Evolutionary conservation across 306 rosid species (phyloP).

Genomic region (Cucurbita pepo): DNA sequence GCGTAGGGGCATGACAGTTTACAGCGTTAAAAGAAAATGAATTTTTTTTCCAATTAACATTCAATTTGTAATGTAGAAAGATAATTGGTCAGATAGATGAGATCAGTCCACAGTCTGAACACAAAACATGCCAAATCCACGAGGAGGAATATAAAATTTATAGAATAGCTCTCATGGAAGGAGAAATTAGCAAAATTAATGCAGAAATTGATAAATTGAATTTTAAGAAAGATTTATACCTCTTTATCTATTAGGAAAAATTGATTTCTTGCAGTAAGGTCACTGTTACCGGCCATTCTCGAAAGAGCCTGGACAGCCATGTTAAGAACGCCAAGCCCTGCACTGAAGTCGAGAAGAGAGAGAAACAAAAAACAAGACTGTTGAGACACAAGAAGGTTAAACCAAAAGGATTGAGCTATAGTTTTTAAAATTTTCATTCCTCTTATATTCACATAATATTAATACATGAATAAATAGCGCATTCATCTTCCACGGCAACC

Average conservation of each 20-base stretch:
- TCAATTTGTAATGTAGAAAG: background rate
- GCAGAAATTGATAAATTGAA: background rate
- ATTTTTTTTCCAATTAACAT: background rate
- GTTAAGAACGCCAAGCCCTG: conserved; percentile 91
- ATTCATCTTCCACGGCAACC: background rate
- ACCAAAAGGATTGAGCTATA: background rate
- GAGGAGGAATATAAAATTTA: background rate
- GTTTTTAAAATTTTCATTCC: background rate
- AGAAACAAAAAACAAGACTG: background rate
- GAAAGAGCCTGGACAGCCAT: conserved; percentile 74
- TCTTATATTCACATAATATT: background rate
- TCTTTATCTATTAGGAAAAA: conserved; percentile 77
- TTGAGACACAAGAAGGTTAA: background rate
- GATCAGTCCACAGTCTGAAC: background rate
- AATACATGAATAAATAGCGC: background rate
- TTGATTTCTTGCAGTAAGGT: conserved; percentile 42
- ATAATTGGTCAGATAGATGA: background rate
- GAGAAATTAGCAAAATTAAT: background rate
- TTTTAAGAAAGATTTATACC: conserved; percentile 27
- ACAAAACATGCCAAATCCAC: background rate
- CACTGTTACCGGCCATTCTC: conserved; percentile 56
- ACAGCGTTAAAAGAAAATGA: background rate
- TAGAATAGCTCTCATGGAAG: background rate
- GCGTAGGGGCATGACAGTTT: background rate
- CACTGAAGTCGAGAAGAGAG: conserved; percentile 34